A percentile compares a stretch with the other conserved stretches of the same genome.
Conservation (phyloP, 1,139 yeast genomes). For the Kodamaea sp. region DNA sequence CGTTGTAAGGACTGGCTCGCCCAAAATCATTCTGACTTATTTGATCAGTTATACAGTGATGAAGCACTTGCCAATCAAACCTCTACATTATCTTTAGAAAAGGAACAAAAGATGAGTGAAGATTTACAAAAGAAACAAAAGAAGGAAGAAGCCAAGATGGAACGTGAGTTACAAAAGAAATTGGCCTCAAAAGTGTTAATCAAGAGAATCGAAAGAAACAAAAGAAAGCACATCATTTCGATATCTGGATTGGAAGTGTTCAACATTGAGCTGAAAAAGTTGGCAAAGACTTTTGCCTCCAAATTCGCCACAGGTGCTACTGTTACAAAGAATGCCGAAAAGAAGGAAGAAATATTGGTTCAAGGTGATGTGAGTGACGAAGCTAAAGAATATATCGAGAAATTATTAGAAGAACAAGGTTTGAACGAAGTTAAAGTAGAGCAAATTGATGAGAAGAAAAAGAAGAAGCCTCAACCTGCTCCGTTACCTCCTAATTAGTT, state of each 20-base stretch:
- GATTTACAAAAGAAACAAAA: constrained; percentile 83
- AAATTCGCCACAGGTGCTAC: constrained; percentile 97
- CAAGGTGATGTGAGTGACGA: constrained; percentile 97
- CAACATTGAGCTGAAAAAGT: constrained; percentile 83
- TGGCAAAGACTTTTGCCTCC: constrained; percentile 88
- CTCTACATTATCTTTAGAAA: constrained; percentile 60
- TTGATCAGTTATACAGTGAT: constrained; percentile 56
- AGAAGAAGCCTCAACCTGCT: constrained; percentile 49
- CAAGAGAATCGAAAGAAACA: constrained; percentile 87
- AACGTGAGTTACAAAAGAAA: constrained; percentile 77
- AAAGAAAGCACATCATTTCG: constrained; percentile 83
- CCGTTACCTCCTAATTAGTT: constrained; percentile 3
- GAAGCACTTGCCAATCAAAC: constrained; percentile 52
- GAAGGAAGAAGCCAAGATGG: constrained; percentile 85
- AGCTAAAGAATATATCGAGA: constrained; percentile 72
- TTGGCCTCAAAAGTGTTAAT: constrained; percentile 75
- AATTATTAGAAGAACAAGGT: constrained; percentile 76
- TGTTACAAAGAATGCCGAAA: constrained; percentile 88
- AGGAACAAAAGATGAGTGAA: constrained; percentile 76
- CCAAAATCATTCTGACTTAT: constrained; percentile 55
- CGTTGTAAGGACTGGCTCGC: constrained; percentile 84
- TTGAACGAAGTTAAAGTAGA: constrained; percentile 83
- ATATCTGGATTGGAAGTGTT: constrained; percentile 86
- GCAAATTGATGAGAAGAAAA: constrained; percentile 76
- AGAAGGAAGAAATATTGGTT: constrained; percentile 84